Evolutionary conservation across 164 flowering plant species (phyloP).

Genomic region (Magnolia sinica): DNA sequence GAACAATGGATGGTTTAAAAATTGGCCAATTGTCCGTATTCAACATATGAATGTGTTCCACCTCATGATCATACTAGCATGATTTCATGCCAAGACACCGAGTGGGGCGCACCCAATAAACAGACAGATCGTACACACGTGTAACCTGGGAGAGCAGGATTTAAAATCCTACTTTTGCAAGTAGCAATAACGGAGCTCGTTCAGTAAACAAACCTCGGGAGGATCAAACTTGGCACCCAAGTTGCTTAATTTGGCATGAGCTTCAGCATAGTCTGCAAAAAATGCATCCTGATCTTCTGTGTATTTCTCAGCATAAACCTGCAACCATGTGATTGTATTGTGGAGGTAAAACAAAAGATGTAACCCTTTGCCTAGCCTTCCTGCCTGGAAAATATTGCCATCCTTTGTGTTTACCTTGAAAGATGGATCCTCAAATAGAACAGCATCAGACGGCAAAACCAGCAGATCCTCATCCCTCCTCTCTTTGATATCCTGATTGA

Average conservation of each 20-base stretch:
- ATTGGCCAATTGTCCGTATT: neutral
- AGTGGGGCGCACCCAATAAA: no score
- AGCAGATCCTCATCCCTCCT: slow-evolving; percentile 79
- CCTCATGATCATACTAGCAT: no score
- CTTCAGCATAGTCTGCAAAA: slow-evolving; percentile 97
- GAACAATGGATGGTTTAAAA: neutral
- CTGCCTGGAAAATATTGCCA: neutral
- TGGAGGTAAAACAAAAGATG: neutral
- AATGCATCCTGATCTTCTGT: slow-evolving; percentile 83
- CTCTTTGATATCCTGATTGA: slow-evolving; percentile 79
- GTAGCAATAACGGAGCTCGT: neutral
- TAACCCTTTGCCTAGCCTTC: neutral
- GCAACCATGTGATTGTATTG: slow-evolving; percentile 14
- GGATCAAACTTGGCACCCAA: slow-evolving; percentile 97
- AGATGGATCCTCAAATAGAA: slow-evolving; percentile 87
- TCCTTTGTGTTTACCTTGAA: slow-evolving; percentile 57
- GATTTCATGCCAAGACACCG: no score
- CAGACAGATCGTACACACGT: neutral
- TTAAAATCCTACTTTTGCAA: neutral
- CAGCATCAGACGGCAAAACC: slow-evolving; percentile 96
- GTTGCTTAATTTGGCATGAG: slow-evolving; percentile 96
- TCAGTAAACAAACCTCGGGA: slow-evolving; percentile 64
- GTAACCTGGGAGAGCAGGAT: neutral
- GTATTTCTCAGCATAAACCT: slow-evolving; percentile 96
- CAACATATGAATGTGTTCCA: no score